Percentiles rank a stretch among this genome's conserved stretches.
Evolutionary conservation across 140 eudicot genomes (phyloP).

Genomic region (Oenanthe javanica): DNA sequence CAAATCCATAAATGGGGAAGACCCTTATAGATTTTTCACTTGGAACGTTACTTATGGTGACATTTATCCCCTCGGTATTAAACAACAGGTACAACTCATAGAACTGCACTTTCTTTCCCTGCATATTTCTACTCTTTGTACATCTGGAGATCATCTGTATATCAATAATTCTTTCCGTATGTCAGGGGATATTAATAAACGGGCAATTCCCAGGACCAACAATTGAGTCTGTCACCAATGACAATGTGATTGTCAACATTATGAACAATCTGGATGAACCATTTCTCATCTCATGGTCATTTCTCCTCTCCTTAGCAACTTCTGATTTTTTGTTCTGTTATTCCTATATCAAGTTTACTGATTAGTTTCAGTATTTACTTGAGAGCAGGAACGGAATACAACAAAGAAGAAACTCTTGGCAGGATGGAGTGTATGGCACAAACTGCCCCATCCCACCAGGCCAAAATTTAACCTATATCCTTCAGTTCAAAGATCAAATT

Average conservation of each 20-base stretch:
- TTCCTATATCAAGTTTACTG: neutral
- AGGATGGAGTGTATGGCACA: constrained; percentile 67
- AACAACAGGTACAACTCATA: constrained; percentile 46
- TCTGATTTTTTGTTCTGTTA: neutral
- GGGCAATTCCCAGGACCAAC: constrained; percentile 75
- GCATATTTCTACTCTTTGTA: neutral
- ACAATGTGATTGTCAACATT: constrained; percentile 52
- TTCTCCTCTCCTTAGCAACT: neutral
- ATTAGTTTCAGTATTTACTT: neutral
- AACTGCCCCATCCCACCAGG: constrained; percentile 71
- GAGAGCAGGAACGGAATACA: constrained; percentile 53
- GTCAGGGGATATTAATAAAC: constrained; percentile 64
- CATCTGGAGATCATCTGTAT: neutral
- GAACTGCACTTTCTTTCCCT: neutral
- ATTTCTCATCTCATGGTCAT: constrained; percentile 68
- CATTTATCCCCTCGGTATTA: constrained; percentile 65
- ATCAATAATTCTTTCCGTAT: neutral
- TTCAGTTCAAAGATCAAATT: constrained; percentile 72
- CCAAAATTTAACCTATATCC: constrained; percentile 45
- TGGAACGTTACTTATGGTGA: constrained; percentile 70
- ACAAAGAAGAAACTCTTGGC: constrained; percentile 68
- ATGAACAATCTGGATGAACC: constrained; percentile 51
- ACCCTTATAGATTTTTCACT: constrained; percentile 51
- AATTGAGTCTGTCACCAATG: constrained; percentile 55
- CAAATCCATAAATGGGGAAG: constrained; percentile 41